Percentiles rank a stretch among this genome's conserved stretches.
These are phyloP conservation scores for Geosmithia flava DNA, from an alignment of 2,329 filamentous ascomycete species.

Conservation along the genomic window DNA sequence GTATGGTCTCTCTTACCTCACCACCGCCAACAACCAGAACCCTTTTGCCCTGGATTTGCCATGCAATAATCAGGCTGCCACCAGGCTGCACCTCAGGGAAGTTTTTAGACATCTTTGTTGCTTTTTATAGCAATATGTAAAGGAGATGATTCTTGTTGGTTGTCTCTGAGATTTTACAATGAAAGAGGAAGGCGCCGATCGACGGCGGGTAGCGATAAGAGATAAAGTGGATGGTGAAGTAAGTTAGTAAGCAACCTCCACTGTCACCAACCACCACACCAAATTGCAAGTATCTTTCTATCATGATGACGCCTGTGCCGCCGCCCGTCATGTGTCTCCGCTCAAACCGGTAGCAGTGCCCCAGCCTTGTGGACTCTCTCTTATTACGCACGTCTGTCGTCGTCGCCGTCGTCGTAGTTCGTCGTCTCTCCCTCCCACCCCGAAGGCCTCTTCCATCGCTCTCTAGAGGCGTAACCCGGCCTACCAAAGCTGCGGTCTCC, in stretches of 20 bases:
- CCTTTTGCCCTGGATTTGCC: conserved; percentile 83
- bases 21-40: conserved; percentile 92
- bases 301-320: not conserved
- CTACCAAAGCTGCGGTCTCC: conserved; percentile 1
- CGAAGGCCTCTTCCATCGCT: not conserved
- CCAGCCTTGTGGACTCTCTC: too few relatives aligned
- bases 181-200: not conserved
- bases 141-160: not conserved
- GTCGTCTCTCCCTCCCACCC: not conserved
- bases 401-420: not conserved
- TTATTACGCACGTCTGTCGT: not conserved
- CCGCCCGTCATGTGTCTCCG: not conserved
- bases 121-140: not conserved
- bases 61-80: conserved; percentile 87
- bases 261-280: not conserved
- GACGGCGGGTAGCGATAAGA: not conserved
- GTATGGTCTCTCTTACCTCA: conserved; percentile 50
- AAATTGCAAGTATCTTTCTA: not conserved
- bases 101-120: conserved; percentile 20
- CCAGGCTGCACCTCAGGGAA: conserved; percentile 81
- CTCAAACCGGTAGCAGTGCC: not conserved
- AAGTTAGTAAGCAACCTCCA: not conserved
- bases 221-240: not conserved
- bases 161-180: not conserved
- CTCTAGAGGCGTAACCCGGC: conserved; percentile 1